These are phyloP conservation scores for Scenedesmus sp. DNA, from an alignment of 163 green algal genomes.

Conservation along the genomic window DNA sequence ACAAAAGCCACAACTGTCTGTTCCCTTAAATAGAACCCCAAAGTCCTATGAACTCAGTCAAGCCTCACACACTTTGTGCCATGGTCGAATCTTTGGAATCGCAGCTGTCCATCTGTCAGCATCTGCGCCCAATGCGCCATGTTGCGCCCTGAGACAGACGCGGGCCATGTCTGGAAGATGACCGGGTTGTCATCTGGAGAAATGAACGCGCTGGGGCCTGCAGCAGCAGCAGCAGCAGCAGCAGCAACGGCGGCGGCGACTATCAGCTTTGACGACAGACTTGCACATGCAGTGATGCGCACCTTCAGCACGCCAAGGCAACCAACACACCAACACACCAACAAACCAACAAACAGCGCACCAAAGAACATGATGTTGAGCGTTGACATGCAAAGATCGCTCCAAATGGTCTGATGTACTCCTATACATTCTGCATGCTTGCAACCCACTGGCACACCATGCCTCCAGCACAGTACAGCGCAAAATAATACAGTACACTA, in stretches of 20 bases:
- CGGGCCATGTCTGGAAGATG: constrained; percentile 32
- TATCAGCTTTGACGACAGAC: too few species aligned
- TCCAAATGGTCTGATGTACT: too few species aligned
- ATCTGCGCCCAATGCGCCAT: constrained; percentile 22
- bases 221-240: neutral
- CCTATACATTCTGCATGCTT: too few species aligned
- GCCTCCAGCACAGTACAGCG: too few species aligned
- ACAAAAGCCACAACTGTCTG: too few species aligned
- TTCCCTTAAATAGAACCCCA: too few species aligned
- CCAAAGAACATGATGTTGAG: constrained; percentile 16
- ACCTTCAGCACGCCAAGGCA: too few species aligned
- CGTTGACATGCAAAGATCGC: neutral
- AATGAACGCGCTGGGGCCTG: constrained; percentile 10
- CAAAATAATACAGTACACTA: too few species aligned
- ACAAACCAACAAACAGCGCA: too few species aligned
- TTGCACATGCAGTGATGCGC: too few species aligned
- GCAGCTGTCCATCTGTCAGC: constrained; percentile 12
- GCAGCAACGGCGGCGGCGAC: neutral
- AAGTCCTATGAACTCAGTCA: neutral
- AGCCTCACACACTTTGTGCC: neutral
- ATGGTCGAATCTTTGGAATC: constrained; percentile 38
- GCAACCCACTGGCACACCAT: too few species aligned
- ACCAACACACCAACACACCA: too few species aligned
- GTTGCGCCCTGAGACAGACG: constrained; percentile 26
- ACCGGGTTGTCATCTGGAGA: constrained; percentile 19